phyloP scores from a whole-genome alignment of 257 asterid genomes.

The Solanum neorickii region DNA sequence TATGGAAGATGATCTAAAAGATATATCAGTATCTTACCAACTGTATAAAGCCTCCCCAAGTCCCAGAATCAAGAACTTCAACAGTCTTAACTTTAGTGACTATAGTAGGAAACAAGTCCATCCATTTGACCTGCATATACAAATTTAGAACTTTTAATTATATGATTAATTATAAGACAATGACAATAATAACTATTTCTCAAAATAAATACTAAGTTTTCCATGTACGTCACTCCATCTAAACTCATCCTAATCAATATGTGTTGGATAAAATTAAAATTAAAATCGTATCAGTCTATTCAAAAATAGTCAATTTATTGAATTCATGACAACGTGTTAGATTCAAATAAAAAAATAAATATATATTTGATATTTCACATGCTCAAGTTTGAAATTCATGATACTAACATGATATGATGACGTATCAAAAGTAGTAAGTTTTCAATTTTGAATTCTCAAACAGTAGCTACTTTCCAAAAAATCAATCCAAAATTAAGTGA shows the following conservation, averaged over 20 bases:
- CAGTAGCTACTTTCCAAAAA: background rate
- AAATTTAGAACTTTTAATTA: background rate
- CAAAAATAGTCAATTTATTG: background rate
- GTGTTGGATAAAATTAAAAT: background rate
- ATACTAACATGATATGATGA: background rate
- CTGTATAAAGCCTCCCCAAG: slow-evolving; percentile 32
- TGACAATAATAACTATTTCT: background rate
- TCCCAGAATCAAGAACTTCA: slow-evolving; percentile 35
- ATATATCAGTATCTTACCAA: background rate
- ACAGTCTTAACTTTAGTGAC: slow-evolving; percentile 37
- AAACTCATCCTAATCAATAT: background rate
- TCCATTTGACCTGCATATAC: slow-evolving; percentile 44
- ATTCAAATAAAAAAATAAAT: background rate
- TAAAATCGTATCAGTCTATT: background rate
- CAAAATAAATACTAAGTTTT: background rate
- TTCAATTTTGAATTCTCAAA: background rate
- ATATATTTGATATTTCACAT: background rate
- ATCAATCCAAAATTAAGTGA: background rate
- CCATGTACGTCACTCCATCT: background rate
- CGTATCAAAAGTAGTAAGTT: background rate
- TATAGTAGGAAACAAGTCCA: slow-evolving; percentile 46
- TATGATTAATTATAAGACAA: background rate
- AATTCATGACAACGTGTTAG: background rate
- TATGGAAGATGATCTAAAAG: background rate
- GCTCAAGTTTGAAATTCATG: background rate